These are phyloP conservation scores for Fusarium sp. DNA, from an alignment of 2,329 filamentous ascomycete species.

Conservation along the genomic window DNA sequence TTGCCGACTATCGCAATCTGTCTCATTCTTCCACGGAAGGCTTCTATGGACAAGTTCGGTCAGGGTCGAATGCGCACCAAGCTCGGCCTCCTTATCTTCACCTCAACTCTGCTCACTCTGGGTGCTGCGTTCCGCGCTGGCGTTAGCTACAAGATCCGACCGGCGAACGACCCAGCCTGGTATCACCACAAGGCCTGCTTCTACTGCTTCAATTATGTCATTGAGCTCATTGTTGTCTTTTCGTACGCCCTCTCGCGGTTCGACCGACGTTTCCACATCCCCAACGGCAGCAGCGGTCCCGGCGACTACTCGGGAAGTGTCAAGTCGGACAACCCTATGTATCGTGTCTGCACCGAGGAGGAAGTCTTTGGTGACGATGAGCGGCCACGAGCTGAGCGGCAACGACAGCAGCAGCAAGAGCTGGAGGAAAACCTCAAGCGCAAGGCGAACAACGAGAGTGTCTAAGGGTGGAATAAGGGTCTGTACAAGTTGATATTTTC, in stretches of 20 bases:
- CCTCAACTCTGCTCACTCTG: slow-evolving; percentile 70
- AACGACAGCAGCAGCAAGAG: slow-evolving; percentile 23
- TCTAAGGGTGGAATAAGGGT: slow-evolving; percentile 14
- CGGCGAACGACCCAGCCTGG: slow-evolving; percentile 69
- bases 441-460: slow-evolving; percentile 37
- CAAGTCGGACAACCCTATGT: slow-evolving; percentile 20
- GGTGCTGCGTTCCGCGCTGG: slow-evolving; percentile 78
- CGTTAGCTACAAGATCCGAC: slow-evolving; percentile 65
- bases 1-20: slow-evolving; percentile 66
- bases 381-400: slow-evolving; percentile 32
- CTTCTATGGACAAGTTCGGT: slow-evolving; percentile 65
- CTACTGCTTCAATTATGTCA: slow-evolving; percentile 82
- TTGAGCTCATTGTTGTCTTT: slow-evolving; percentile 78
- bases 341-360: slow-evolving; percentile 38
- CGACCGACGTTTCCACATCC: slow-evolving; percentile 81
- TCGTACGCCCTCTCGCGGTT: slow-evolving; percentile 76
- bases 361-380: slow-evolving; percentile 44
- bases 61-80: slow-evolving; percentile 75
- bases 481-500: slow-evolving; percentile 6
- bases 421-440: slow-evolving; percentile 39
- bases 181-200: slow-evolving; percentile 79
- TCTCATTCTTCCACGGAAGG: slow-evolving; percentile 60
- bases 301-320: slow-evolving; percentile 59
- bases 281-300: slow-evolving; percentile 73
- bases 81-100: slow-evolving; percentile 70